Evolutionary conservation across 495 filamentous ascomycete species (phyloP).

Genomic region (Neurospora discreta): DNA sequence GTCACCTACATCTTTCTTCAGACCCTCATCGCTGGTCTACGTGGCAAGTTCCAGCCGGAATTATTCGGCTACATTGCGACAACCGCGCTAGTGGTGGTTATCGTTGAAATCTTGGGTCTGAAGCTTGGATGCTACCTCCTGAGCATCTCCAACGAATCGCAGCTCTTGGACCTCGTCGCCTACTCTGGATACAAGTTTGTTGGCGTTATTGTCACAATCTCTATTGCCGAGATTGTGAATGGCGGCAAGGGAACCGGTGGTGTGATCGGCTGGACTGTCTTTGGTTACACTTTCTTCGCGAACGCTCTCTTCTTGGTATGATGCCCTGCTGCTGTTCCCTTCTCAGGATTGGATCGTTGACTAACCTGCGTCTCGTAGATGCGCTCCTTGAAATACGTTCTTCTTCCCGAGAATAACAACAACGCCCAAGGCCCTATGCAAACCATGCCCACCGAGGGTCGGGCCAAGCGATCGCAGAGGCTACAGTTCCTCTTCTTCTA

Average conservation of each 20-base stretch:
- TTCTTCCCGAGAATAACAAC: conserved; percentile 72
- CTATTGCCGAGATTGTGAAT: conserved; percentile 64
- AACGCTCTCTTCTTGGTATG: conserved; percentile 93
- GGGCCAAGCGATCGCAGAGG: conserved; percentile 75
- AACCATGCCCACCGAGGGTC: conserved; percentile 53
- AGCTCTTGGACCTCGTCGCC: conserved; percentile 84
- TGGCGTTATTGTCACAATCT: conserved; percentile 78
- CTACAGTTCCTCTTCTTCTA: conserved; percentile 96
- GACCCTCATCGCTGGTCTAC: conserved; percentile 77
- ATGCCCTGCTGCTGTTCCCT: background rate
- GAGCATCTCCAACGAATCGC: conserved; percentile 74
- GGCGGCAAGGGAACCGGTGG: conserved; percentile 69
- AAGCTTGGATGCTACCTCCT: conserved; percentile 91
- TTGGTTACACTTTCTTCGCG: conserved; percentile 79
- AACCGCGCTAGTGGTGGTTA: conserved; percentile 66
- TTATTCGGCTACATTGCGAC: conserved; percentile 81
- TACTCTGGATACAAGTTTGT: conserved; percentile 99
- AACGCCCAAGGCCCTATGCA: conserved; percentile 60
- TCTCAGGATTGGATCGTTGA: background rate
- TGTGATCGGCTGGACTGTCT: conserved; percentile 81
- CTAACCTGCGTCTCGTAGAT: conserved; percentile 48
- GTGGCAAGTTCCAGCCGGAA: conserved; percentile 90
- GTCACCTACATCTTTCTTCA: conserved; percentile 95
- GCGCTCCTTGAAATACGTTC: conserved; percentile 87
- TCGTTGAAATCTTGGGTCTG: conserved; percentile 77